Conservation (phyloP, 108 stramenopile genomes). For the Nitzschia putrida region DNA sequence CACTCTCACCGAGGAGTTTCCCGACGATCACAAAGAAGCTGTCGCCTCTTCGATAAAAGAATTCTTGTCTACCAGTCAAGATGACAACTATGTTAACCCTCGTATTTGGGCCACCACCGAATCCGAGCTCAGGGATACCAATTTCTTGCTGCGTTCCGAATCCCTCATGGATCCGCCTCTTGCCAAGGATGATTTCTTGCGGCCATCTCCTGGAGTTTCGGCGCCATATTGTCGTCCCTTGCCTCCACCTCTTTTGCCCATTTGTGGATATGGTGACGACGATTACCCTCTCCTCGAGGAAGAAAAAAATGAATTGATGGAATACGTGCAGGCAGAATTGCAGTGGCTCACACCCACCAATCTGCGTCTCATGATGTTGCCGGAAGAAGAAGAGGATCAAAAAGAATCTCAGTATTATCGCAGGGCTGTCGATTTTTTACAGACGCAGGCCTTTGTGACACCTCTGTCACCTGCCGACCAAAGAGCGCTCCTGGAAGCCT, state of each 20-base stretch:
- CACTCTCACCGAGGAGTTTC: slow-evolving; percentile 3
- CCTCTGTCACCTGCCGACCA: slow-evolving; percentile 69
- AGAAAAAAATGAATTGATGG: slow-evolving; percentile 42
- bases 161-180: background rate
- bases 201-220: slow-evolving; percentile 34
- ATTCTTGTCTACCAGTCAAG: slow-evolving; percentile 29
- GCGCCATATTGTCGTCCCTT: slow-evolving; percentile 52
- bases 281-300: slow-evolving; percentile 30
- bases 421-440: slow-evolving; percentile 55
- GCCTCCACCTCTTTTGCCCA: slow-evolving; percentile 49
- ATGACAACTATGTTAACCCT: slow-evolving; percentile 40
- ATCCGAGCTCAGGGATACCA: slow-evolving; percentile 21
- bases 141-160: slow-evolving; percentile 14
- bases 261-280: slow-evolving; percentile 34
- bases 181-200: slow-evolving; percentile 17
- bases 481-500: slow-evolving; percentile 59
- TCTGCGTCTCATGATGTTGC: slow-evolving; percentile 58
- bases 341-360: slow-evolving; percentile 77
- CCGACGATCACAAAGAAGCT: slow-evolving; percentile 17
- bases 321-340: slow-evolving; percentile 69
- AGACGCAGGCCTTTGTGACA: slow-evolving; percentile 58
- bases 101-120: slow-evolving; percentile 36
- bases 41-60: slow-evolving; percentile 33
- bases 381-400: slow-evolving; percentile 36
- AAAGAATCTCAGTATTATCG: slow-evolving; percentile 43